These are phyloP conservation scores for Diaporthe capsici DNA, from an alignment of 2,329 filamentous ascomycete species.

Conservation along the genomic window DNA sequence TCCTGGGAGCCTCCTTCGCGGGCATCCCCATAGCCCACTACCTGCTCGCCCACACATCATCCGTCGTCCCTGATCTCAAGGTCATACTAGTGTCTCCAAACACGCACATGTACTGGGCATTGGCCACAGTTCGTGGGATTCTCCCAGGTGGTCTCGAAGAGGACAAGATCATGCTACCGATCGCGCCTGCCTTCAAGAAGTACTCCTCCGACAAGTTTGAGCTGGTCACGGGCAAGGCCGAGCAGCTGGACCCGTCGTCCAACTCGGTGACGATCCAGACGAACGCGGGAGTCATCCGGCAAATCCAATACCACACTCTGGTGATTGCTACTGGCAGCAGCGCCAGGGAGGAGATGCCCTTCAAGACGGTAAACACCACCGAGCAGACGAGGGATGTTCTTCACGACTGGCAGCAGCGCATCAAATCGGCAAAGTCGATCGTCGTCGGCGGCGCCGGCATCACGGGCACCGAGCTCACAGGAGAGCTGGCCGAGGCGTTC, in stretches of 20 bases:
- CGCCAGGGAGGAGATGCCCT: constrained; percentile 61
- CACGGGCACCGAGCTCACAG: constrained; percentile 66
- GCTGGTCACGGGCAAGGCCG: constrained; percentile 65
- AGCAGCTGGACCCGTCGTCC: constrained; percentile 55
- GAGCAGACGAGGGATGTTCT: constrained; percentile 58
- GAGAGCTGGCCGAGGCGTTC: constrained; percentile 65
- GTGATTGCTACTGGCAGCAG: constrained; percentile 69
- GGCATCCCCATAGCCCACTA: constrained; percentile 65
- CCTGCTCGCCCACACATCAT: constrained; percentile 60
- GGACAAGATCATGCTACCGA: constrained; percentile 65
- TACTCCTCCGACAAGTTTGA: constrained; percentile 65
- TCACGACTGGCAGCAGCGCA: constrained; percentile 52
- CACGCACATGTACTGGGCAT: constrained; percentile 64
- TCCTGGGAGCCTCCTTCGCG: constrained; percentile 64
- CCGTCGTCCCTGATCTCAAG: constrained; percentile 57
- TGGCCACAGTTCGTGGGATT: constrained; percentile 63
- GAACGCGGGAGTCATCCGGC: constrained; percentile 51
- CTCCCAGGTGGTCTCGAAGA: constrained; percentile 63
- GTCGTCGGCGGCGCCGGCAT: constrained; percentile 66
- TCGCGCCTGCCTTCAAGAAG: constrained; percentile 62
- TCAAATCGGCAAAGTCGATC: constrained; percentile 61
- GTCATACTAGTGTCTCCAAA: constrained; percentile 63
- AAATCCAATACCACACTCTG: constrained; percentile 65
- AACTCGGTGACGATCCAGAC: constrained; percentile 60
- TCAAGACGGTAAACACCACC: constrained; percentile 61